Evolutionary conservation across 2,329 filamentous ascomycete genomes (phyloP).

Genomic region (Helminthosporium solani): DNA sequence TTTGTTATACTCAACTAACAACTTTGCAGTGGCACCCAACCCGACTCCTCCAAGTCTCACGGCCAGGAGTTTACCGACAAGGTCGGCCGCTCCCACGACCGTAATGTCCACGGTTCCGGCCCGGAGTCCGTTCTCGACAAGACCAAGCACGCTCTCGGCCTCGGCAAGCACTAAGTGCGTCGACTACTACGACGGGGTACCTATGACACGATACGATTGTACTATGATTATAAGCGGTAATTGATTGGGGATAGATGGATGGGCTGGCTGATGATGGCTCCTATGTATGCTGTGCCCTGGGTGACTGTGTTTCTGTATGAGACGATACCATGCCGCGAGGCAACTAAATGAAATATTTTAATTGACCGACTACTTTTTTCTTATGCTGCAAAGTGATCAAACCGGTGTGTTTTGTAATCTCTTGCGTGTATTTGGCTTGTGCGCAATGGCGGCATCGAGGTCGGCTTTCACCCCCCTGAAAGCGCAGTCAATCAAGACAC

Average conservation of each 20-base stretch:
- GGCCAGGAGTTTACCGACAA: slow-evolving; percentile 51
- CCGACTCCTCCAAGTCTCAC: slow-evolving; percentile 58
- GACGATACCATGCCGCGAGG: neutral
- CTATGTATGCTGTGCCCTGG: too few relatives aligned
- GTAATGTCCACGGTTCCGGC: slow-evolving; percentile 39
- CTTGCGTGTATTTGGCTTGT: too few relatives aligned
- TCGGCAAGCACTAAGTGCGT: slow-evolving; percentile 41
- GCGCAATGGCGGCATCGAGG: too few relatives aligned
- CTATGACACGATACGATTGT: neutral
- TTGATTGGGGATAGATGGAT: too few relatives aligned
- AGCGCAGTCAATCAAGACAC: too few relatives aligned
- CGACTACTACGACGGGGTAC: too few relatives aligned
- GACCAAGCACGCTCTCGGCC: slow-evolving; percentile 50
- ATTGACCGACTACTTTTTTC: neutral
- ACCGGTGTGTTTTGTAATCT: too few relatives aligned
- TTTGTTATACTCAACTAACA: slow-evolving; percentile 19
- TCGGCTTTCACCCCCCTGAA: too few relatives aligned
- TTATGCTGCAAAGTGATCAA: neutral
- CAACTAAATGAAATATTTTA: neutral
- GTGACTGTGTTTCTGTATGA: neutral
- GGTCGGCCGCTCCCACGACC: slow-evolving; percentile 42
- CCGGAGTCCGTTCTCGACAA: slow-evolving; percentile 47
- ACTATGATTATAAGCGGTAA: too few relatives aligned
- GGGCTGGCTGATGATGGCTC: too few relatives aligned
- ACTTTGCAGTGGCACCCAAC: slow-evolving; percentile 45